Conservation (phyloP, 108 stramenopile genomes). For the Stephanodiscus triporus region DNA sequence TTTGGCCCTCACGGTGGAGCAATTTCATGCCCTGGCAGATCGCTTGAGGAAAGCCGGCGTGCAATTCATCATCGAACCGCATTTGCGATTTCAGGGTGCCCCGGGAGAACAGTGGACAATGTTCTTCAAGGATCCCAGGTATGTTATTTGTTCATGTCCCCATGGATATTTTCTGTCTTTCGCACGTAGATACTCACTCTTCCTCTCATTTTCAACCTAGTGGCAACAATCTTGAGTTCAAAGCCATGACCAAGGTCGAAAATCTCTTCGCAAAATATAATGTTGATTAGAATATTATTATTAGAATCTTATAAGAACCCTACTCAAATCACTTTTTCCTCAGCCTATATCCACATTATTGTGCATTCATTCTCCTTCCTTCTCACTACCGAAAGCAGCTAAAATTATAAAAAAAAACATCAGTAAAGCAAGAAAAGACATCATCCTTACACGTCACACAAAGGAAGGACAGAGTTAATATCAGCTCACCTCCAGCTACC, state of each 20-base stretch:
- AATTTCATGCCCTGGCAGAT: slow-evolving; percentile 88
- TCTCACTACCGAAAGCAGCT: slow-evolving; percentile 36
- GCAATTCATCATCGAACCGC: slow-evolving; percentile 94
- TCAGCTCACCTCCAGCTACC: slow-evolving; percentile 59
- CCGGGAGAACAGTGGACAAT: slow-evolving; percentile 98
- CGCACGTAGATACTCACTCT: not conserved
- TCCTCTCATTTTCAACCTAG: slow-evolving; percentile 69
- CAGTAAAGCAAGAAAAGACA: not conserved
- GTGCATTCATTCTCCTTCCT: slow-evolving; percentile 18
- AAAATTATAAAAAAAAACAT: not conserved
- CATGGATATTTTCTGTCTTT: not conserved
- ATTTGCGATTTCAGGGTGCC: slow-evolving; percentile 89
- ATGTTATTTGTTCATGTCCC: not conserved
- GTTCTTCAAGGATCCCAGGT: slow-evolving; percentile 88
- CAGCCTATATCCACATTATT: not conserved
- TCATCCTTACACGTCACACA: not conserved
- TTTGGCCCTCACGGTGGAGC: slow-evolving; percentile 85
- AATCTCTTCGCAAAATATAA: slow-evolving; percentile 98
- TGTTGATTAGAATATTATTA: slow-evolving; percentile 51
- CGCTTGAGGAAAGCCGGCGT: slow-evolving; percentile 71
- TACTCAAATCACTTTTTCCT: not conserved
- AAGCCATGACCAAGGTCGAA: slow-evolving; percentile 94
- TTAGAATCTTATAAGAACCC: not conserved
- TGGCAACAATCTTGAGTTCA: slow-evolving; percentile 98
- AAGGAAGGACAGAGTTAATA: not conserved